Percentiles rank a stretch among this genome's conserved stretches.
phyloP scores from a whole-genome alignment of 2,329 filamentous ascomycete species.

The Trichophyton equinum region DNA sequence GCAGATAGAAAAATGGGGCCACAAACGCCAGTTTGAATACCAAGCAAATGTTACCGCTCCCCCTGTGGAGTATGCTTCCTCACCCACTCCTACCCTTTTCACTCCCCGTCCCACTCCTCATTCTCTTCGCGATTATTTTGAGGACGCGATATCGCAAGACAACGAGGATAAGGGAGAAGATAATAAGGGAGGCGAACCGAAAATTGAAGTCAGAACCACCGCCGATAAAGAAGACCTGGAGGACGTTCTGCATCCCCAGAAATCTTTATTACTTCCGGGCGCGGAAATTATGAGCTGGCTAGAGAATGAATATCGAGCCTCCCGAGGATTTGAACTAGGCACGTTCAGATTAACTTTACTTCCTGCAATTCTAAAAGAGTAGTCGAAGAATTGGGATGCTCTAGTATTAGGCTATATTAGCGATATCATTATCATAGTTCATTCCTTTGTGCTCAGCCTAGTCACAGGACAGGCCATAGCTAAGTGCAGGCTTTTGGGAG shows the following conservation, averaged over 20 bases:
- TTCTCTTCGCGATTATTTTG: too few relatives aligned
- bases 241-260: conserved; percentile 12
- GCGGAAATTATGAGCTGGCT: conserved; percentile 37
- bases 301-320: conserved; percentile 29
- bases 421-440: conserved; percentile 40
- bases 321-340: conserved; percentile 44
- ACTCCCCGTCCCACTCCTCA: too few relatives aligned
- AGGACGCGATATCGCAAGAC: too few relatives aligned
- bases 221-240: conserved; percentile 10
- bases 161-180: too few relatives aligned
- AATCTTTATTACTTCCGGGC: conserved; percentile 10
- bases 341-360: conserved; percentile 30
- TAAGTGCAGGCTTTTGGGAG: too few relatives aligned
- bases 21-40: too few relatives aligned
- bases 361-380: conserved; percentile 37
- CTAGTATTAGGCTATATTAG: conserved; percentile 41
- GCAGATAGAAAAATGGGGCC: conserved; percentile 14
- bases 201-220: too few relatives aligned
- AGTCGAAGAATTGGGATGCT: conserved; percentile 42
- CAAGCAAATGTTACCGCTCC: too few relatives aligned
- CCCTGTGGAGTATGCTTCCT: too few relatives aligned
- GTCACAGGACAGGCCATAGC: too few relatives aligned
- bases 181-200: too few relatives aligned
- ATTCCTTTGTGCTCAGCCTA: conserved; percentile 40
- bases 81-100: too few relatives aligned